phyloP scores from a whole-genome alignment of 371 early-diverging fungal genomes.

The Syncephalis fuscata region DNA sequence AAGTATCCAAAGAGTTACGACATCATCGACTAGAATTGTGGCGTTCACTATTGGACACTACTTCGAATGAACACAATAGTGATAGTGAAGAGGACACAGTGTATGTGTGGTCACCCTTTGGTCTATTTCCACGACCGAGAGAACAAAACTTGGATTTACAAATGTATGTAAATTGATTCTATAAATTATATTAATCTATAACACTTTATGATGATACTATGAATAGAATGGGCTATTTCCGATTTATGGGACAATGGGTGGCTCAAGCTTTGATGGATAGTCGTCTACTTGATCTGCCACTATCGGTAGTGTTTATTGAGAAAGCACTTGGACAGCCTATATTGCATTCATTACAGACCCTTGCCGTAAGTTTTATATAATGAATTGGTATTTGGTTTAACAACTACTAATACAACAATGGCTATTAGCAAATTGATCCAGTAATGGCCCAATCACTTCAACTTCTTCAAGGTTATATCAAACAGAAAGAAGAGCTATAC shows the following conservation, averaged over 20 bases:
- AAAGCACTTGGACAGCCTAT: slow-evolving; percentile 23
- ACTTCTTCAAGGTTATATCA: slow-evolving; percentile 35
- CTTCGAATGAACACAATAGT: slow-evolving; percentile 8
- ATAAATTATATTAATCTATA: no score
- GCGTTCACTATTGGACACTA: slow-evolving; percentile 13
- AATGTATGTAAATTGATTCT: no score
- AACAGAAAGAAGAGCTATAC: slow-evolving; percentile 30
- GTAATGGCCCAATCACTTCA: slow-evolving; percentile 45
- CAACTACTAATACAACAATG: no score
- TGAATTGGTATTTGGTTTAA: no score
- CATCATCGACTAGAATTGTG: slow-evolving; percentile 36
- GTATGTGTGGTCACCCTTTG: slow-evolving; percentile 24
- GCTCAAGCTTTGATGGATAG: slow-evolving; percentile 81
- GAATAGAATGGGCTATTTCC: slow-evolving; percentile 35
- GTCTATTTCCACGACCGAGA: slow-evolving; percentile 62
- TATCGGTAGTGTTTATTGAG: slow-evolving; percentile 57
- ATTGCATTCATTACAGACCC: no score
- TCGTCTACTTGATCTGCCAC: slow-evolving; percentile 71
- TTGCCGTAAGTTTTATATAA: no score
- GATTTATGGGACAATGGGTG: slow-evolving; percentile 63
- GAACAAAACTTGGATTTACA: no score
- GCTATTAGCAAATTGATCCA: slow-evolving; percentile 53
- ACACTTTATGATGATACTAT: slow-evolving; percentile 17
- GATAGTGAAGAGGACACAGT: slow-evolving; percentile 6
- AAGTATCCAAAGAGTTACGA: slow-evolving; percentile 57